A percentile compares a stretch with the other conserved stretches of the same genome.
Evolutionary conservation across 2,329 filamentous ascomycete genomes (phyloP).

Genomic region (Chaetomium globosum): DNA sequence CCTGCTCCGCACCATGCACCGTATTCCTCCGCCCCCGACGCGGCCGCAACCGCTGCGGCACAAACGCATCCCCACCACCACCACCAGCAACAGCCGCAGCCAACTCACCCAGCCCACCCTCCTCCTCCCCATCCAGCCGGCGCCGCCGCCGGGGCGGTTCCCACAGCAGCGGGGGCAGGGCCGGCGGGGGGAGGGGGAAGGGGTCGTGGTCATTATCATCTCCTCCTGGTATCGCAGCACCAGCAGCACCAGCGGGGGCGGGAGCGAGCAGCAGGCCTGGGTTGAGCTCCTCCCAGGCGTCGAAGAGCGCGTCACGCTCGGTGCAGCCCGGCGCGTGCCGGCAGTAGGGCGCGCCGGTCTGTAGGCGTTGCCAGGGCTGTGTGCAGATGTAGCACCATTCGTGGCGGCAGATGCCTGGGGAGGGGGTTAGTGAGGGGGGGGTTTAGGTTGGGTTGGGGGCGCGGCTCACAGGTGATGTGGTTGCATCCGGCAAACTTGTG

Average conservation of each 20-base stretch:
- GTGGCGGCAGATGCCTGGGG: constrained; percentile 42
- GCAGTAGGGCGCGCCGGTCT: constrained; percentile 38
- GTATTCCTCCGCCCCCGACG: too few relatives aligned
- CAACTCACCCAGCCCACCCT: too few relatives aligned
- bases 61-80: neutral
- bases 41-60: neutral
- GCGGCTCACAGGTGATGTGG: constrained; percentile 46
- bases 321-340: constrained; percentile 41
- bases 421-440: constrained; percentile 7
- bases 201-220: too few relatives aligned
- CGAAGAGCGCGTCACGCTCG: neutral
- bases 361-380: constrained; percentile 38
- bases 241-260: too few relatives aligned
- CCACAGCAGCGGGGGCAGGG: too few relatives aligned
- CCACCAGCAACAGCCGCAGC: too few relatives aligned
- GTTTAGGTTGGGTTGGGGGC: neutral
- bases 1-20: too few relatives aligned
- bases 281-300: constrained; percentile 3
- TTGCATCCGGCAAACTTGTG: constrained; percentile 46
- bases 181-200: too few relatives aligned
- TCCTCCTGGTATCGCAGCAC: too few relatives aligned
- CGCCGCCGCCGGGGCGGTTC: too few relatives aligned
- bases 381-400: constrained; percentile 48
- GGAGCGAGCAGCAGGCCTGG: neutral
- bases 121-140: too few relatives aligned